Percentiles rank a stretch among this genome's conserved stretches.
phyloP scores from a whole-genome alignment of 2,329 filamentous ascomycete genomes.

The Daldinia sp. region DNA sequence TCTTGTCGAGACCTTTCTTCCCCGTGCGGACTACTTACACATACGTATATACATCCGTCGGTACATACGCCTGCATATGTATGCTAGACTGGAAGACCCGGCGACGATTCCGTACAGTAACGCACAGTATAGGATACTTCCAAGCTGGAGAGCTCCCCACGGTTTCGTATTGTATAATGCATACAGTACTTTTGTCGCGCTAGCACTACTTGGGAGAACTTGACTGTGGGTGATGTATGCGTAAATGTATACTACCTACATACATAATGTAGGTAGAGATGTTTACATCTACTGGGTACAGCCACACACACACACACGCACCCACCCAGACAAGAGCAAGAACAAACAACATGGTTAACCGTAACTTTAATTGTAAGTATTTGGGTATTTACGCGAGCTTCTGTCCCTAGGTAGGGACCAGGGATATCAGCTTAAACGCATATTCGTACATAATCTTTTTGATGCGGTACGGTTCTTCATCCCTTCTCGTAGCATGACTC shows the following conservation, averaged over 20 bases:
- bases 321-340: conserved; percentile 33
- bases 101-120: conserved; percentile 37
- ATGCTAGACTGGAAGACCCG: conserved; percentile 35
- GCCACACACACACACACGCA: conserved; percentile 32
- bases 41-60: conserved; percentile 22
- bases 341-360: conserved; percentile 1
- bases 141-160: conserved; percentile 13
- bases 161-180: conserved; percentile 26
- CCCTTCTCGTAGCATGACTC: conserved; percentile 35
- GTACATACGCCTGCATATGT: conserved; percentile 15
- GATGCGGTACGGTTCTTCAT: conserved; percentile 27
- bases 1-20: conserved; percentile 32
- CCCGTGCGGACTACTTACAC: conserved; percentile 37
- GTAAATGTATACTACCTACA: conserved; percentile 7
- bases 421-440: conserved; percentile 21
- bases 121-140: conserved; percentile 35
- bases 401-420: conserved; percentile 6
- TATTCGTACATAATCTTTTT: conserved; percentile 23
- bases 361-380: neutral
- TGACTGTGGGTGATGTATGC: conserved; percentile 2
- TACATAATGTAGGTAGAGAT: neutral
- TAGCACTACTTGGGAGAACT: conserved; percentile 14
- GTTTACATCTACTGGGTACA: conserved; percentile 21
- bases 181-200: conserved; percentile 28
- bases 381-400: conserved; percentile 27